Conservation (phyloP, 169 alveolate species). For the Nephromyces sp. region DNA sequence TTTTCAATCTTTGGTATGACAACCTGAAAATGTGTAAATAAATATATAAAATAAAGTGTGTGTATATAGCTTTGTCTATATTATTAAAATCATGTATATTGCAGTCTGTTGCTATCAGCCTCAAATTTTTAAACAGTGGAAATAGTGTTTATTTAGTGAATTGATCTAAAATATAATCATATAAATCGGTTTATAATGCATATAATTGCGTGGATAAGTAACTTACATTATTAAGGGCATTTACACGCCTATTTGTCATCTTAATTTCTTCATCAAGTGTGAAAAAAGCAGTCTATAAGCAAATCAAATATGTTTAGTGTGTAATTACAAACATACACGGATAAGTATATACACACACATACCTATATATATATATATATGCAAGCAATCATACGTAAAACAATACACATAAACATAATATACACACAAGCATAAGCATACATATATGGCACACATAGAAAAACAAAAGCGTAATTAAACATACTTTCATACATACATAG, state of each 20-base stretch:
- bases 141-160: too few relatives aligned
- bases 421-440: not conserved
- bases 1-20: conserved; percentile 77
- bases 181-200: too few relatives aligned
- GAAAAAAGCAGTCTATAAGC: conserved; percentile 75
- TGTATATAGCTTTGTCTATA: not conserved
- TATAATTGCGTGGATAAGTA: too few relatives aligned
- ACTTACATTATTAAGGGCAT: conserved; percentile 78
- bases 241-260: conserved; percentile 85
- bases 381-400: not conserved
- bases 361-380: not conserved
- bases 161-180: too few relatives aligned
- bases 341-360: too few relatives aligned
- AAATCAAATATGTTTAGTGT: not conserved
- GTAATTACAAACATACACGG: not conserved
- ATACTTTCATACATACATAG: not conserved
- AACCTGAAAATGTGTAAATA: conserved; percentile 35
- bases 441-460: not conserved
- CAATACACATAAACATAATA: not conserved
- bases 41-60: too few relatives aligned
- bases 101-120: too few relatives aligned
- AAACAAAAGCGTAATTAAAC: not conserved
- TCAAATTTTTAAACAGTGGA: too few relatives aligned
- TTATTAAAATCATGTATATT: not conserved
- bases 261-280: conserved; percentile 84